Conservation (phyloP, 345 rosid species). For the Sonneratia alba region DNA sequence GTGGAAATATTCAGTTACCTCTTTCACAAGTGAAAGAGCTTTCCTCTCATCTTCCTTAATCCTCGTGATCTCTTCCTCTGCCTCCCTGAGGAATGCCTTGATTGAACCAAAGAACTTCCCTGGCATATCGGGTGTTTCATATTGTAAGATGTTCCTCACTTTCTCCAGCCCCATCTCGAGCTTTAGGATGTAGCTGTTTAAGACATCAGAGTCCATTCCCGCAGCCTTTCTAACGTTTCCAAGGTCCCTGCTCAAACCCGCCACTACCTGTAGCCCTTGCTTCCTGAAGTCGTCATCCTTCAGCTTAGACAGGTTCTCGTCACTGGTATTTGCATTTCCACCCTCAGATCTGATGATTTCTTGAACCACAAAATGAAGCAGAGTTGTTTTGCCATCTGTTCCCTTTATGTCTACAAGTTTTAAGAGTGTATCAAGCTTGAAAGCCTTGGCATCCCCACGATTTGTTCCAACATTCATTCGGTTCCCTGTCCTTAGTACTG, state of each 20-base stretch:
- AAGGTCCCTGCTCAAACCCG: slow-evolving; percentile 83
- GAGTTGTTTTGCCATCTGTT: slow-evolving; percentile 90
- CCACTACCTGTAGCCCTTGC: slow-evolving; percentile 83
- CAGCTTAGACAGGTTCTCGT: slow-evolving; percentile 24
- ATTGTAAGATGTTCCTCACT: slow-evolving; percentile 55
- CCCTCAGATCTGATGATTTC: slow-evolving; percentile 88
- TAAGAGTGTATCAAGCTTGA: slow-evolving; percentile 93
- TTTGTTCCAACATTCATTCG: slow-evolving; percentile 95
- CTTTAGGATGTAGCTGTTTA: slow-evolving; percentile 73
- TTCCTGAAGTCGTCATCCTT: slow-evolving; percentile 66
- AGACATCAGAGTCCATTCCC: slow-evolving; percentile 90
- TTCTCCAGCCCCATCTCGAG: slow-evolving; percentile 81
- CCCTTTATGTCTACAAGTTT: slow-evolving; percentile 97
- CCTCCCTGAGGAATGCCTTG: slow-evolving; percentile 57
- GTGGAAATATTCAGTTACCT: slow-evolving; percentile 88
- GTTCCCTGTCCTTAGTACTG: slow-evolving; percentile 90
- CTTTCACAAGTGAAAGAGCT: slow-evolving; percentile 69
- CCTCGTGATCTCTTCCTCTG: slow-evolving; percentile 68
- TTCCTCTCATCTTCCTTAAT: slow-evolving; percentile 67
- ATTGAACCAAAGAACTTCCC: slow-evolving; percentile 69
- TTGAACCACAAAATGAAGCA: slow-evolving; percentile 97
- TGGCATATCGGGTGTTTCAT: slow-evolving; percentile 47
- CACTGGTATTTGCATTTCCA: slow-evolving; percentile 22
- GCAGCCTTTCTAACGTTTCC: slow-evolving; percentile 82
- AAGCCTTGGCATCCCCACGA: slow-evolving; percentile 93